A percentile compares a stretch with the other conserved stretches of the same genome.
Conservation (phyloP, 768 basidiomycete genomes). For the Podaxis sp. region DNA sequence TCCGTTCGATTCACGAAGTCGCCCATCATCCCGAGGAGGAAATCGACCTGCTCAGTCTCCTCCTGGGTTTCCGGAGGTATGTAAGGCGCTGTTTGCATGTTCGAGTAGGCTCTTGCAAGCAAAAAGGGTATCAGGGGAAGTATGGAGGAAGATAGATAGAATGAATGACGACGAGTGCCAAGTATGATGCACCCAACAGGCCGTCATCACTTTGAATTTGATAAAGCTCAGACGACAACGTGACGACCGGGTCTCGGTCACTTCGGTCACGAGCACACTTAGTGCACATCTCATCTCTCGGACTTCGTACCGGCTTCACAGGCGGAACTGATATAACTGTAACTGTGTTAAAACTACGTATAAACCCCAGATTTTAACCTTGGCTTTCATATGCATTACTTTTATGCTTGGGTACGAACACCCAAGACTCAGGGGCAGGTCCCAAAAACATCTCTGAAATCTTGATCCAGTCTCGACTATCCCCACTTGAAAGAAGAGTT, state of each 20-base stretch:
- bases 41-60: conserved; percentile 9
- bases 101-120: neutral
- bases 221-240: neutral
- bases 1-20: conserved; percentile 40
- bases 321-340: neutral
- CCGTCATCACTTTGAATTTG: neutral
- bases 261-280: neutral
- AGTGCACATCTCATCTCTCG: neutral
- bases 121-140: neutral
- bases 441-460: conserved; percentile 96
- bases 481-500: conserved; percentile 76
- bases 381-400: conserved; percentile 76
- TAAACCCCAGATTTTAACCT: conserved; percentile 28
- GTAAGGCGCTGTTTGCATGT: conserved; percentile 13
- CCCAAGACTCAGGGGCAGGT: conserved; percentile 77
- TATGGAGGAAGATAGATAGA: neutral
- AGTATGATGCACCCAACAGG: neutral
- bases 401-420: conserved; percentile 92
- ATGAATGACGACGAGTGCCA: neutral
- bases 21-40: conserved; percentile 13
- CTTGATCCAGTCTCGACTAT: conserved; percentile 87
- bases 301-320: neutral
- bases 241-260: neutral
- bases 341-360: neutral
- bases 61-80: conserved; percentile 15